phyloP scores from a whole-genome alignment of 1,139 yeast genomes.

The Pichiaceae sp. region DNA sequence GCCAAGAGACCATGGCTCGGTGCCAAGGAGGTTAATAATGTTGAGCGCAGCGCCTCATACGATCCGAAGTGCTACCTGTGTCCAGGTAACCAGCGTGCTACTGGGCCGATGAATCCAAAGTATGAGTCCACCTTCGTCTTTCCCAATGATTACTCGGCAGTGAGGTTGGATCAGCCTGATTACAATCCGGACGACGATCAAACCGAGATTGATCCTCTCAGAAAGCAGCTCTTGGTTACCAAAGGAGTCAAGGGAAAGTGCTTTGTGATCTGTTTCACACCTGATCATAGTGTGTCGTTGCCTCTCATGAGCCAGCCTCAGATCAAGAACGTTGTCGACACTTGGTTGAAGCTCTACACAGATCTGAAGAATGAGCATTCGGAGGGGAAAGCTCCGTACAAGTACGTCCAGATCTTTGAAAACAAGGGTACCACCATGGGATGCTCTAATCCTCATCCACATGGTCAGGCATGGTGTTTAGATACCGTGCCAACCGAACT shows the following conservation, averaged over 20 bases:
- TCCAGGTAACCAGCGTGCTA: conserved; percentile 1
- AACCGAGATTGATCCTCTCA: background rate
- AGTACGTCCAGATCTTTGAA: conserved; percentile 2
- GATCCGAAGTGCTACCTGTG: conserved; percentile 2
- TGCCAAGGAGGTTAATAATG: conserved; percentile 1
- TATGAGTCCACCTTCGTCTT: background rate
- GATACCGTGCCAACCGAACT: conserved; percentile 2
- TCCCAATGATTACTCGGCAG: conserved; percentile 2
- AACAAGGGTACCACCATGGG: conserved; percentile 3
- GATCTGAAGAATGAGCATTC: conserved; percentile 1
- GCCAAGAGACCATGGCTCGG: conserved; percentile 3
- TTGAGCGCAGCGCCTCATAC: background rate
- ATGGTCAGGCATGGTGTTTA: conserved; percentile 2
- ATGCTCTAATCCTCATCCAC: conserved; percentile 3
- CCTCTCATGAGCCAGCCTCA: conserved; percentile 1
- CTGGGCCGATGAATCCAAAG: conserved; percentile 1
- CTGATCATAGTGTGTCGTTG: conserved; percentile 1
- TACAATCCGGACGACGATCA: background rate
- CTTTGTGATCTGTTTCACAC: conserved; percentile 2
- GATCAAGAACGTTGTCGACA: conserved; percentile 1
- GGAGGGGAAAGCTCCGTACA: conserved; percentile 1
- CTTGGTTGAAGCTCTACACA: conserved; percentile 1
- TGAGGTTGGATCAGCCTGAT: conserved; percentile 2
- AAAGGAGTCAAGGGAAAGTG: conserved; percentile 2
- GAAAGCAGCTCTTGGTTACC: background rate